Percentiles rank a stretch among this genome's conserved stretches.
phyloP scores from a whole-genome alignment of 2,329 filamentous ascomycete genomes.

The Hypoxylon sp. region DNA sequence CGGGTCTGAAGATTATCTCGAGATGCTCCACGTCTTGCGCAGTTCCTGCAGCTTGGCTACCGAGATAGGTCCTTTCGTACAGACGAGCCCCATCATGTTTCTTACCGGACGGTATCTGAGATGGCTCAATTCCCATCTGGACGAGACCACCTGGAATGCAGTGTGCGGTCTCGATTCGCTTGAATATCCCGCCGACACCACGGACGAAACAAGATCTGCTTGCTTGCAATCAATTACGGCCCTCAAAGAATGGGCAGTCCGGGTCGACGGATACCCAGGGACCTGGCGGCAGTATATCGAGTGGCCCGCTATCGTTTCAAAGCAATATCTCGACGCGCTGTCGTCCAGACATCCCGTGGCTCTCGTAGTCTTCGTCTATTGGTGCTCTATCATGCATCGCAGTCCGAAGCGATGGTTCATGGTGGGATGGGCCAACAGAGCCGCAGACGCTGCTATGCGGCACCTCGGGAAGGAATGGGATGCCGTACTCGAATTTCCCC shows the following conservation, averaged over 20 bases:
- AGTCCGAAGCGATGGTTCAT: constrained; percentile 38
- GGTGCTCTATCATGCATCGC: constrained; percentile 39
- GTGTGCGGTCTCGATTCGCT: constrained; percentile 18
- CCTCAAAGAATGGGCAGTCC: constrained; percentile 32
- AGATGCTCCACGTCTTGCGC: constrained; percentile 34
- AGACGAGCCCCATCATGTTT: constrained; percentile 25
- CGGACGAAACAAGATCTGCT: constrained; percentile 13
- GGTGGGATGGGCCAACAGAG: constrained; percentile 34
- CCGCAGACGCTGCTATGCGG: constrained; percentile 31
- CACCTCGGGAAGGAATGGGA: constrained; percentile 25
- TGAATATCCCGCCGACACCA: constrained; percentile 9
- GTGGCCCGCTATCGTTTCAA: constrained; percentile 36
- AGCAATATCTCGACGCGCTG: constrained; percentile 34
- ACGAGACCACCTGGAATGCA: constrained; percentile 14
- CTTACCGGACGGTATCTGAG: constrained; percentile 3
- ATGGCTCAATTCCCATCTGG: background rate
- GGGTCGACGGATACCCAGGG: constrained; percentile 23
- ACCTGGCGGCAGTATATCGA: constrained; percentile 37
- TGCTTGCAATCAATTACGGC: constrained; percentile 27
- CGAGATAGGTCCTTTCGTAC: constrained; percentile 28
- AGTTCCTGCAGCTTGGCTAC: constrained; percentile 26
- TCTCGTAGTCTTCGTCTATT: constrained; percentile 37
- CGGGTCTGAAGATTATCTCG: constrained; percentile 19
- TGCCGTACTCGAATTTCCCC: constrained; percentile 23
- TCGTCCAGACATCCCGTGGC: constrained; percentile 28